These are phyloP conservation scores for Teratosphaeriaceae sp. DNA, from an alignment of 2,329 filamentous ascomycete species.

Conservation along the genomic window DNA sequence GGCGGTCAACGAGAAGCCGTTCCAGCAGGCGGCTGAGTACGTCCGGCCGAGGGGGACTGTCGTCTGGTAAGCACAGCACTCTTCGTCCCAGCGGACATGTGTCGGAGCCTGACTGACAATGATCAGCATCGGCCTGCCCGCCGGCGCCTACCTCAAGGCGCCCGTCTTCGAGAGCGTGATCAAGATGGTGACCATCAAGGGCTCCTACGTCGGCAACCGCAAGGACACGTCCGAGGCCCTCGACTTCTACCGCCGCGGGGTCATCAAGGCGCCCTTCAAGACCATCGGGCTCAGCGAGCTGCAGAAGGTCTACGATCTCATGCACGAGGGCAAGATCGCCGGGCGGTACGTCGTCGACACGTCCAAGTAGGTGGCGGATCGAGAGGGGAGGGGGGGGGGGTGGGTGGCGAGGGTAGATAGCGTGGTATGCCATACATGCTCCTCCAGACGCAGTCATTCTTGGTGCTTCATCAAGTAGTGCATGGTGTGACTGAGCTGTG, in stretches of 20 bases:
- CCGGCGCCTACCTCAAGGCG: slow-evolving; percentile 69
- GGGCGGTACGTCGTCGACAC: slow-evolving; percentile 76
- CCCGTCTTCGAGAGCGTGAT: slow-evolving; percentile 86
- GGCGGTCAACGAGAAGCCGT: slow-evolving; percentile 82
- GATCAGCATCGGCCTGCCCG: slow-evolving; percentile 83
- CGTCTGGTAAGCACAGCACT: background rate
- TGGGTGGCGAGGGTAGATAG: no score
- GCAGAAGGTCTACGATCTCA: slow-evolving; percentile 68
- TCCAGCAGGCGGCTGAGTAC: slow-evolving; percentile 76
- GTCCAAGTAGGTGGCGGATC: slow-evolving; percentile 51
- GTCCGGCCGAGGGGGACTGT: slow-evolving; percentile 3
- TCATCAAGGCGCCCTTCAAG: slow-evolving; percentile 87
- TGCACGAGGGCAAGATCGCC: slow-evolving; percentile 59
- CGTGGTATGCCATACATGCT: no score
- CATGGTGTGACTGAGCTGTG: no score
- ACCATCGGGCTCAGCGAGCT: slow-evolving; percentile 73
- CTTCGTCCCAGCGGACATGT: background rate
- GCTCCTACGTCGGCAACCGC: slow-evolving; percentile 89
- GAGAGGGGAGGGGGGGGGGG: no score
- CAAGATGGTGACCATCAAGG: slow-evolving; percentile 87
- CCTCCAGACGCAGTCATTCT: no score
- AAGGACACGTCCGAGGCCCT: slow-evolving; percentile 82
- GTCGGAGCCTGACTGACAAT: background rate
- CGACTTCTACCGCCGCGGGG: slow-evolving; percentile 77
- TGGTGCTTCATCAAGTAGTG: no score